Conservation (phyloP, 306 rosid species). For the Malus sylvestris region DNA sequence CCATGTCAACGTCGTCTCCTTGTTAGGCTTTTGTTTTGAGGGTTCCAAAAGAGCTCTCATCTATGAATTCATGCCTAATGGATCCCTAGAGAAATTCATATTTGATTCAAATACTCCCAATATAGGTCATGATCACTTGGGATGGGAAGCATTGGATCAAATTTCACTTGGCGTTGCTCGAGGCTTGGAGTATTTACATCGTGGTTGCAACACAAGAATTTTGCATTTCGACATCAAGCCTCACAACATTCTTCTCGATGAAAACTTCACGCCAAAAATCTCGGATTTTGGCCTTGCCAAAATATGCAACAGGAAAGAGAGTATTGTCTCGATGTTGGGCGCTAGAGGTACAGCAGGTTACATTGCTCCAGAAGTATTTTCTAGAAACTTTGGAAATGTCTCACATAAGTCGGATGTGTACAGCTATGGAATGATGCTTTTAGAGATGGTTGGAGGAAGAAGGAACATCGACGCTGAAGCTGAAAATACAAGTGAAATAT, state of each 20-base stretch:
- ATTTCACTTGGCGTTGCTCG: slow-evolving; percentile 36
- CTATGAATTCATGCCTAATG: slow-evolving; percentile 43
- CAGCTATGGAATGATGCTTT: slow-evolving; percentile 9
- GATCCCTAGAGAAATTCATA: slow-evolving; percentile 43
- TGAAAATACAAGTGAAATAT: slow-evolving; percentile 20
- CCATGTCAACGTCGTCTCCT: slow-evolving; percentile 16
- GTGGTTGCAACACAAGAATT: slow-evolving; percentile 35
- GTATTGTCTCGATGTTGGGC: slow-evolving; percentile 20
- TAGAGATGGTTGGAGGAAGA: slow-evolving; percentile 10
- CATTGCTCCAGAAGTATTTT: no score
- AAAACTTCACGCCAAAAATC: slow-evolving; percentile 22
- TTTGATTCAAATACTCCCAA: not conserved
- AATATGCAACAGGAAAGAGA: slow-evolving; percentile 22
- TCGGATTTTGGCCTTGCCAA: slow-evolving; percentile 44
- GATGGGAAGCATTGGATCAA: slow-evolving; percentile 16
- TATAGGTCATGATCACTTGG: not conserved
- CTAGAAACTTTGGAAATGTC: no score
- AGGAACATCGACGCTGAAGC: slow-evolving; percentile 4
- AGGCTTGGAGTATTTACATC: slow-evolving; percentile 36
- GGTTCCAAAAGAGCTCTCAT: slow-evolving; percentile 15
- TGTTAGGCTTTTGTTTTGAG: slow-evolving; percentile 19
- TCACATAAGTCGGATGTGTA: slow-evolving; percentile 33
- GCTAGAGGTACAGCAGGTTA: slow-evolving; percentile 30
- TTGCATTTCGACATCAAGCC: slow-evolving; percentile 45
- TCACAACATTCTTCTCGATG: slow-evolving; percentile 22